These are phyloP conservation scores for Petrea volubilis DNA, from an alignment of 257 asterid genomes.

Conservation along the genomic window DNA sequence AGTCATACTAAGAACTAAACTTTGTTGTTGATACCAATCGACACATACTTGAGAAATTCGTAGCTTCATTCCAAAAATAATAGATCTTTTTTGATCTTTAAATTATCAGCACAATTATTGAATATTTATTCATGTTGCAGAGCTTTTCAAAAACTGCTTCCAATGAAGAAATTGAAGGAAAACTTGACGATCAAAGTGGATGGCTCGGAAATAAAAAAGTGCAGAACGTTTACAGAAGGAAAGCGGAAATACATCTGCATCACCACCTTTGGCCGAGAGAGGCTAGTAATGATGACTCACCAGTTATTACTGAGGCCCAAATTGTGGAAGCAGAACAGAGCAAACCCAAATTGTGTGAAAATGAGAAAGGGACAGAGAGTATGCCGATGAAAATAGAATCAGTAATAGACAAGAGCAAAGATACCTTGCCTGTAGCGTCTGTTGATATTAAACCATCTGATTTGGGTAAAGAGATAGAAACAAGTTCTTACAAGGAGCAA, in stretches of 20 bases:
- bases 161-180: conserved; percentile 25
- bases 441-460: conserved; percentile 20
- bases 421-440: conserved; percentile 16
- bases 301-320: not conserved
- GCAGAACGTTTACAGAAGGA: conserved; percentile 21
- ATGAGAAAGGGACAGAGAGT: conserved; percentile 13
- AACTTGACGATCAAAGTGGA: conserved; percentile 17
- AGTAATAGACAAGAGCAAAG: conserved; percentile 23
- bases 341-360: conserved; percentile 11
- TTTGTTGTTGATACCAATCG: not conserved
- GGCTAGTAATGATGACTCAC: conserved; percentile 11
- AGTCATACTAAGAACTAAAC: not conserved
- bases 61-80: conserved; percentile 10
- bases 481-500: conserved; percentile 22
- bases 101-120: not conserved
- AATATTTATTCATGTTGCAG: conserved; percentile 21
- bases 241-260: not conserved
- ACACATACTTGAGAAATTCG: not conserved
- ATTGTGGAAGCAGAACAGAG: conserved; percentile 11
- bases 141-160: conserved; percentile 3
- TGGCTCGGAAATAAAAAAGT: not conserved
- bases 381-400: conserved; percentile 13
- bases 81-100: not conserved
- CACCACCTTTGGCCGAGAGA: conserved; percentile 21
- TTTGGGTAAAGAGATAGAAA: conserved; percentile 19